Evolutionary conservation across 371 early-diverging fungal genomes (phyloP).

Genomic region (Nematocida sp.): DNA sequence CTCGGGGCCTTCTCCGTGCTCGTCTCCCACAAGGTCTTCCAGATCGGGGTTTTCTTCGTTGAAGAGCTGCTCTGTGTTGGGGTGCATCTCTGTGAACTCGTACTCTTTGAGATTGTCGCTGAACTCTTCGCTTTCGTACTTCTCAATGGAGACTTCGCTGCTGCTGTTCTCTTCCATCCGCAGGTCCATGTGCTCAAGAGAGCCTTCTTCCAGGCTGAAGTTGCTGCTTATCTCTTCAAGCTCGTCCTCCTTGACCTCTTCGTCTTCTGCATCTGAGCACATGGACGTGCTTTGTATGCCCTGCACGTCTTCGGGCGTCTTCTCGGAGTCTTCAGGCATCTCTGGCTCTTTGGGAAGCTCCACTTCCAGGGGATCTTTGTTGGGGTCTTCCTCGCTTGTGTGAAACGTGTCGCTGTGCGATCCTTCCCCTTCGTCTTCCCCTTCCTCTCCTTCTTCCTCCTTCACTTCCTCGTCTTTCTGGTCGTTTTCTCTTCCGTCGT

Average conservation of each 20-base stretch:
- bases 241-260: slow-evolving; percentile 14
- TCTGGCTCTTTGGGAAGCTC: slow-evolving; percentile 23
- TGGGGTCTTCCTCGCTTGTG: background rate
- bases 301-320: slow-evolving; percentile 36
- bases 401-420: background rate
- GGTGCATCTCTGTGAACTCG: slow-evolving; percentile 48
- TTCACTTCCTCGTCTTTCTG: slow-evolving; percentile 14
- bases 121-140: slow-evolving; percentile 58
- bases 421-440: background rate
- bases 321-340: slow-evolving; percentile 36
- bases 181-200: slow-evolving; percentile 55
- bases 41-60: slow-evolving; percentile 39
- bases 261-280: slow-evolving; percentile 36
- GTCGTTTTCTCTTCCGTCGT: slow-evolving; percentile 17
- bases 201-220: slow-evolving; percentile 44
- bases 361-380: slow-evolving; percentile 14
- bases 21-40: slow-evolving; percentile 29
- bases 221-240: slow-evolving; percentile 45
- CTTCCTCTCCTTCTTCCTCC: slow-evolving; percentile 16
- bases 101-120: slow-evolving; percentile 42
- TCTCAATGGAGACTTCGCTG: slow-evolving; percentile 39
- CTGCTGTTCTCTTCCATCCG: slow-evolving; percentile 21
- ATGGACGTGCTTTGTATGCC: slow-evolving; percentile 54
- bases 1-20: slow-evolving; percentile 46
- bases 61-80: slow-evolving; percentile 53